Percentiles rank a stretch among this genome's conserved stretches.
Evolutionary conservation across 495 filamentous ascomycete genomes (phyloP).

Genomic region (Cetradonia linearis): DNA sequence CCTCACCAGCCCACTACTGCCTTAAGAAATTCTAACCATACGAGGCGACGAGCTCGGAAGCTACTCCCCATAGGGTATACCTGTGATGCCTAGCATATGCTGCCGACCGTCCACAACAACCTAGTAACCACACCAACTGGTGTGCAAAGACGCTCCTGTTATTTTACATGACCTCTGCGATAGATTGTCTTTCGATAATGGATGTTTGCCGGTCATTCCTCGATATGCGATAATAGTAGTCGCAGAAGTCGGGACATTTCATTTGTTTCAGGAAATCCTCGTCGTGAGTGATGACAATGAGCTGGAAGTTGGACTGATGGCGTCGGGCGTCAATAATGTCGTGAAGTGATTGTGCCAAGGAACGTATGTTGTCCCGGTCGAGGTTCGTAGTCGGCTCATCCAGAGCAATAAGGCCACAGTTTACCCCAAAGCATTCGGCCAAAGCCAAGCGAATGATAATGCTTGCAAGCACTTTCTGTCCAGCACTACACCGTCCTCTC

Average conservation of each 20-base stretch:
- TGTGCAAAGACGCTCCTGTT: background rate
- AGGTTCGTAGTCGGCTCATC: slow-evolving; percentile 98
- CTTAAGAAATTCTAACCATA: background rate
- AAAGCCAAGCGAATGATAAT: slow-evolving; percentile 97
- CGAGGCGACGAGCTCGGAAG: background rate
- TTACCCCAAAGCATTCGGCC: slow-evolving; percentile 92
- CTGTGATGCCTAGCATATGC: background rate
- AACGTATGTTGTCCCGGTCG: slow-evolving; percentile 85
- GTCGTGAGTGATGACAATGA: slow-evolving; percentile 98
- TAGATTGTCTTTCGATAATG: slow-evolving; percentile 64
- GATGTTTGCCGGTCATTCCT: slow-evolving; percentile 81
- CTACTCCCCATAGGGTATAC: background rate
- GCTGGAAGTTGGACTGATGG: slow-evolving; percentile 86
- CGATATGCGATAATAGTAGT: slow-evolving; percentile 78
- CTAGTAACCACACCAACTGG: background rate
- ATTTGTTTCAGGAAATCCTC: slow-evolving; percentile 91
- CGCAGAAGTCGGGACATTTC: slow-evolving; percentile 89
- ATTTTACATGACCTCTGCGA: slow-evolving; percentile 41
- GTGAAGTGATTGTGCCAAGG: slow-evolving; percentile 73
- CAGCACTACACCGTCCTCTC: slow-evolving; percentile 92
- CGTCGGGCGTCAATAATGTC: slow-evolving; percentile 77
- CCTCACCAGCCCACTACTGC: background rate
- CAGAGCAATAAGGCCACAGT: slow-evolving; percentile 92
- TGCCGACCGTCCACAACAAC: background rate
- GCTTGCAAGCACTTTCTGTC: slow-evolving; percentile 89